These are phyloP conservation scores for Penicillium paxilli DNA, from an alignment of 495 filamentous ascomycete genomes.

Conservation along the genomic window DNA sequence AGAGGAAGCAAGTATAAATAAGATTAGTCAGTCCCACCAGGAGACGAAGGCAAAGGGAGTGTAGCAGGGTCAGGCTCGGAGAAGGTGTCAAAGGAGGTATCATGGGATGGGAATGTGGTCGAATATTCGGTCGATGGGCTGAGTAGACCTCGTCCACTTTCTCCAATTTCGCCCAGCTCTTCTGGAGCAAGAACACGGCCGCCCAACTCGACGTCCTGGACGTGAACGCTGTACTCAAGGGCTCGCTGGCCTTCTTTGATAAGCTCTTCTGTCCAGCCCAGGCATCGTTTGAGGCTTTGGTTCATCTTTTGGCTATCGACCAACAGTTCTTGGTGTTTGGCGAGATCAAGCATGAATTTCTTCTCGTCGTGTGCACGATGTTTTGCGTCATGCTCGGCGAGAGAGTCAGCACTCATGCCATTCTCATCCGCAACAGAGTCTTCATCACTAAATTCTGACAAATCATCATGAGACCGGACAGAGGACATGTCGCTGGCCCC, in stretches of 20 bases:
- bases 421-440: constrained; percentile 40
- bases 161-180: constrained; percentile 58
- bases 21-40: constrained; percentile 24
- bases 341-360: constrained; percentile 76
- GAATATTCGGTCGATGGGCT: constrained; percentile 28
- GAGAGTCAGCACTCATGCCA: constrained; percentile 32
- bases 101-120: constrained; percentile 2
- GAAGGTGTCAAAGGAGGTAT: constrained; percentile 5
- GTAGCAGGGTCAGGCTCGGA: constrained; percentile 12
- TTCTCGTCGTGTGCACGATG: constrained; percentile 65
- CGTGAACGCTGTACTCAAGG: constrained; percentile 73
- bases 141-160: constrained; percentile 34
- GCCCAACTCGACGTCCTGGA: constrained; percentile 76
- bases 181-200: constrained; percentile 75
- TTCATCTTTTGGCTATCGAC: constrained; percentile 92
- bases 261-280: constrained; percentile 82
- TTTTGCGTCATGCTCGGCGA: constrained; percentile 41
- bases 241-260: constrained; percentile 87
- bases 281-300: constrained; percentile 83
- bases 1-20: background rate
- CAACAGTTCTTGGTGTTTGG: constrained; percentile 84
- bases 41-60: constrained; percentile 23
- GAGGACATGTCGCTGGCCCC: constrained; percentile 37
- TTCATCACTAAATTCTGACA: constrained; percentile 50
- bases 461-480: too few species aligned